Conservation (phyloP, 176 grass and related monocot species). For the Oryza coarctata region DNA sequence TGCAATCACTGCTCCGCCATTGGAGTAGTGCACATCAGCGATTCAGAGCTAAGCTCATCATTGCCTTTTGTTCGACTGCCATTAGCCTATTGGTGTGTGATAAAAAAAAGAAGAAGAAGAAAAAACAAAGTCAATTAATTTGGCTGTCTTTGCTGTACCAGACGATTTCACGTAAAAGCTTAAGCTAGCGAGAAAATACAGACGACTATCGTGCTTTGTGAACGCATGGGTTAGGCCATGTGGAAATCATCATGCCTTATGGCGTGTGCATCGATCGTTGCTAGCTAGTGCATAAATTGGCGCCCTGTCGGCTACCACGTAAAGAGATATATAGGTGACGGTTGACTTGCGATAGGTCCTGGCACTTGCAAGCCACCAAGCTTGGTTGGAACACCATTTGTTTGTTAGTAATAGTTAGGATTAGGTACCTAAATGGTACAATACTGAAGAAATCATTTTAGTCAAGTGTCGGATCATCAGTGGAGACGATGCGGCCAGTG, state of each 20-base stretch:
- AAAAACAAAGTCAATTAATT: not conserved
- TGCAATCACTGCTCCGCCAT: slow-evolving; percentile 11
- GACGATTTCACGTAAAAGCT: not conserved
- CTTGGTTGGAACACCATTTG: not conserved
- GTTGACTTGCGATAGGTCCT: slow-evolving; percentile 33
- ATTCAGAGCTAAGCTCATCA: not conserved
- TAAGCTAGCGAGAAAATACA: not conserved
- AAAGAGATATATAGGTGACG: not conserved
- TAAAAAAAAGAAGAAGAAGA: not conserved
- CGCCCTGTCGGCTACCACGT: slow-evolving; percentile 23
- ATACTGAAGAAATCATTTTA: not conserved
- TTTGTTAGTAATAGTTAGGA: not conserved
- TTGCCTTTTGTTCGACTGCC: not conserved
- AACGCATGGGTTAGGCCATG: not conserved
- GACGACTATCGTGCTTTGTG: not conserved
- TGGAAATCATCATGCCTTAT: not conserved
- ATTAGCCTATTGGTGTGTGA: not conserved
- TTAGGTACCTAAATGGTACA: not conserved
- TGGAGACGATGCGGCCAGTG: not conserved
- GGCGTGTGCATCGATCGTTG: not conserved
- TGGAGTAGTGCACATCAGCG: not conserved
- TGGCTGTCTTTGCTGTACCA: not conserved
- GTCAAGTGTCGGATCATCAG: not conserved
- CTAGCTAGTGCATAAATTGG: slow-evolving; percentile 13
- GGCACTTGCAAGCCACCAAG: slow-evolving; percentile 11